Evolutionary conservation across 768 basidiomycete genomes (phyloP).

Genomic region (Pleurotus eryngii): DNA sequence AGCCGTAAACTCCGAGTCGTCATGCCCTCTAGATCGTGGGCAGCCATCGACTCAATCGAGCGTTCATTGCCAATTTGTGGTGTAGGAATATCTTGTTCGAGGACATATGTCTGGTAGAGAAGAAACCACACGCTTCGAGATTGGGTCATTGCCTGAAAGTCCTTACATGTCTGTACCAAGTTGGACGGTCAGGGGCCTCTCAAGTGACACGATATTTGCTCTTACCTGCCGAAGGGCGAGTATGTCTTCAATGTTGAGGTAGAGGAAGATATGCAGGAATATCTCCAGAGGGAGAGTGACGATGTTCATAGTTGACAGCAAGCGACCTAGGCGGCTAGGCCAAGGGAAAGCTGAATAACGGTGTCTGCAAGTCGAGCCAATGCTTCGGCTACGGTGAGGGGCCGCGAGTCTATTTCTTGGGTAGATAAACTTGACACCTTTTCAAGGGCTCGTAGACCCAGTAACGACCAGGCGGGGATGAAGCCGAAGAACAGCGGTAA

Average conservation of each 20-base stretch:
- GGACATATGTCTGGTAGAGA: slow-evolving; percentile 38
- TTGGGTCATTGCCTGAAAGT: slow-evolving; percentile 39
- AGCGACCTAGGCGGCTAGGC: neutral
- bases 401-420: neutral
- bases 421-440: neutral
- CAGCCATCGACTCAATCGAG: slow-evolving; percentile 31
- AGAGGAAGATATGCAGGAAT: slow-evolving; percentile 37
- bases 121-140: slow-evolving; percentile 47
- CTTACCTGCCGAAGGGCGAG: slow-evolving; percentile 46
- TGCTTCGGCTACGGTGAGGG: neutral
- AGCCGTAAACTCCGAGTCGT: slow-evolving; percentile 37
- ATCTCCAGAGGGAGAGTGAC: slow-evolving; percentile 45
- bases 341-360: neutral
- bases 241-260: slow-evolving; percentile 39
- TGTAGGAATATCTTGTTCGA: slow-evolving; percentile 42
- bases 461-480: neutral
- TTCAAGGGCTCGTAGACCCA: neutral
- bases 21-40: slow-evolving; percentile 42
- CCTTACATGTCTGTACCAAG: slow-evolving; percentile 42
- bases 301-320: slow-evolving; percentile 10
- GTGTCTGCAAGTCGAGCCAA: neutral
- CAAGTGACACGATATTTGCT: neutral
- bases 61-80: slow-evolving; percentile 30
- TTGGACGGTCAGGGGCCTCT: neutral
- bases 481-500: neutral